These are phyloP conservation scores for Albugo candida DNA, from an alignment of 352 stramenopile species.

Conservation along the genomic window DNA sequence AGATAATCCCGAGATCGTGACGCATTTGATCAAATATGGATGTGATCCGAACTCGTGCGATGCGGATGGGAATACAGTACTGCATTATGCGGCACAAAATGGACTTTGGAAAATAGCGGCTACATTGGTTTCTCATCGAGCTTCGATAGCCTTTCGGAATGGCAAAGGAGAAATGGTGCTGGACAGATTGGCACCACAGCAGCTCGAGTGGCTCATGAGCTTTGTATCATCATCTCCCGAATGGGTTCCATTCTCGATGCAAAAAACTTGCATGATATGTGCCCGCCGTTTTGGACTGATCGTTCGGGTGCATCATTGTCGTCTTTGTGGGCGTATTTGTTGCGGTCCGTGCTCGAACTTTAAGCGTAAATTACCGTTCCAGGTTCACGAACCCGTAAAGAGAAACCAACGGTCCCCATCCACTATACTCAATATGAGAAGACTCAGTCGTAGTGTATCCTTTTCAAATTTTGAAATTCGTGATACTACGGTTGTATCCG, in stretches of 20 bases:
- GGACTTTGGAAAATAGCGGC: conserved; percentile 56
- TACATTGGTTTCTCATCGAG: conserved; percentile 34
- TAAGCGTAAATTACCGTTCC: conserved; percentile 44
- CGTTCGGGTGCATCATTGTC: conserved; percentile 59
- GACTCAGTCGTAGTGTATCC: background rate
- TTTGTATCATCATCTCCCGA: conserved; percentile 53
- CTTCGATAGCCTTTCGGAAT: conserved; percentile 56
- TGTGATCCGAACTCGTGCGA: conserved; percentile 60
- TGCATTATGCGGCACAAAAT: conserved; percentile 61
- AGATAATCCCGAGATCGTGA: conserved; percentile 45
- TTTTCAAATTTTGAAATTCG: too few species aligned
- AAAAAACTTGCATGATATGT: conserved; percentile 59
- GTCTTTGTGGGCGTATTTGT: conserved; percentile 64
- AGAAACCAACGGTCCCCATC: background rate
- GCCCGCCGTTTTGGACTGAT: conserved; percentile 42
- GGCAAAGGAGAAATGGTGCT: conserved; percentile 50
- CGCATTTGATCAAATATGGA: conserved; percentile 53
- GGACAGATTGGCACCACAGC: conserved; percentile 41
- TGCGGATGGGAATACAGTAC: conserved; percentile 41
- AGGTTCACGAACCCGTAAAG: background rate
- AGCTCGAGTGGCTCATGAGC: conserved; percentile 59
- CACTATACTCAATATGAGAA: background rate
- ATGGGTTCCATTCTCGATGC: conserved; percentile 41
- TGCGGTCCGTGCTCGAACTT: conserved; percentile 60
- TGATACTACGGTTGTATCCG: background rate